Percentiles rank a stretch among this genome's conserved stretches.
These are phyloP conservation scores for Piper longum DNA, from an alignment of 164 flowering plant genomes.

Conservation along the genomic window DNA sequence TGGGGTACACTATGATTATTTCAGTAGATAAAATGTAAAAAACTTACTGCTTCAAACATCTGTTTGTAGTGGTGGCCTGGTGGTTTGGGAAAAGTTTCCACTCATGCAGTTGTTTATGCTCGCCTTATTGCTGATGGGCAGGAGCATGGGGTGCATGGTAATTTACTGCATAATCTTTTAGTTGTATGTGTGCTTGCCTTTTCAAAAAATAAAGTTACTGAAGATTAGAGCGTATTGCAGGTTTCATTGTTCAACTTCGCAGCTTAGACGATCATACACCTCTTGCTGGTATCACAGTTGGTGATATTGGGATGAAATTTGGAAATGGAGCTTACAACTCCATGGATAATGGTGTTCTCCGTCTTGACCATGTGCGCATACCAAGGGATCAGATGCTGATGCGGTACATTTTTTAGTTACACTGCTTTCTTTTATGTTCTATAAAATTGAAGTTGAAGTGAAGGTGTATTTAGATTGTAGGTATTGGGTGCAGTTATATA, in stretches of 20 bases:
- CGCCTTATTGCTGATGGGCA: constrained; percentile 61
- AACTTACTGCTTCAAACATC: background rate
- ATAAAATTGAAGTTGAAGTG: no score
- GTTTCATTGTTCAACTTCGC: constrained; percentile 87
- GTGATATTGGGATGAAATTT: constrained; percentile 96
- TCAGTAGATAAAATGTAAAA: no score
- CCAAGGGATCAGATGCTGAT: constrained; percentile 93
- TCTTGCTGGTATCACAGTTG: constrained; percentile 84
- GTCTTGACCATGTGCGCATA: constrained; percentile 83
- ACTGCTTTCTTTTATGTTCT: no score
- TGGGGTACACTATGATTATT: no score
- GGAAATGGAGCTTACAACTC: constrained; percentile 95
- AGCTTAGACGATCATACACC: constrained; percentile 87
- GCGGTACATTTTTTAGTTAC: constrained; percentile 26
- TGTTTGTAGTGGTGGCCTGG: constrained; percentile 97
- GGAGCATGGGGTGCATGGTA: constrained; percentile 89
- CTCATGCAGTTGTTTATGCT: constrained; percentile 87
- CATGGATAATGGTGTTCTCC: constrained; percentile 89
- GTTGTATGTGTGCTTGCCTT: background rate
- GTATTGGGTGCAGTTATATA: no score
- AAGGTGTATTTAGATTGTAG: no score
- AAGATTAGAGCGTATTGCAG: constrained; percentile 18
- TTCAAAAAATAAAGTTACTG: background rate
- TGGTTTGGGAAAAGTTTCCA: constrained; percentile 88
- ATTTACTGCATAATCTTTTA: background rate